These are phyloP conservation scores for Apophysomyces elegans DNA, from an alignment of 371 early-diverging fungal species.

Conservation along the genomic window DNA sequence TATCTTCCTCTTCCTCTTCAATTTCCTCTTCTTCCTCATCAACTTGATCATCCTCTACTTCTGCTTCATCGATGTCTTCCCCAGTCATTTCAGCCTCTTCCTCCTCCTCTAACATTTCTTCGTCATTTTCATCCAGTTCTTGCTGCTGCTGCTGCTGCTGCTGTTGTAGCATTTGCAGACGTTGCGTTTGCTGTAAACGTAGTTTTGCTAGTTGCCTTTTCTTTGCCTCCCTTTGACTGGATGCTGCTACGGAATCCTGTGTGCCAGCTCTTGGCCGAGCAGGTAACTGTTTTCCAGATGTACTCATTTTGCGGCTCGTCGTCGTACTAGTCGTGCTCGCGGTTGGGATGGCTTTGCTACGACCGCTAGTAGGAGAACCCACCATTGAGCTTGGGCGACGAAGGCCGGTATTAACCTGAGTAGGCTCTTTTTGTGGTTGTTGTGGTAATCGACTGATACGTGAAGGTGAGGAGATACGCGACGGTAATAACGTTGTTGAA, in stretches of 20 bases:
- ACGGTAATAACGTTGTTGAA: conserved; percentile 33
- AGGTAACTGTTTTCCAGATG: conserved; percentile 13
- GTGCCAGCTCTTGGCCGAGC: conserved; percentile 29
- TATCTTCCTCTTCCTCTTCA: background rate
- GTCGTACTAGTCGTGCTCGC: conserved; percentile 19
- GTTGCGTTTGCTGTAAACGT: conserved; percentile 24
- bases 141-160: conserved; percentile 28
- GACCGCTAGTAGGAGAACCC: conserved; percentile 16
- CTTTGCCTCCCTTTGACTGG: conserved; percentile 20
- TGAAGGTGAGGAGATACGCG: conserved; percentile 33
- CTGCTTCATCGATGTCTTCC: conserved; percentile 10
- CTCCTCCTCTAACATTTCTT: conserved; percentile 12
- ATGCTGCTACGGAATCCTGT: conserved; percentile 21
- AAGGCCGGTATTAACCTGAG: conserved; percentile 19
- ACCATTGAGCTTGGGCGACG: conserved; percentile 21
- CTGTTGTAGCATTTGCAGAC: conserved; percentile 21
- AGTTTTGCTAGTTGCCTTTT: conserved; percentile 26
- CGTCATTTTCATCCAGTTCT: conserved; percentile 8
- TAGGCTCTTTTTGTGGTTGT: conserved; percentile 18
- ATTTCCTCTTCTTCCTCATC: conserved; percentile 20
- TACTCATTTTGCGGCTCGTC: conserved; percentile 14
- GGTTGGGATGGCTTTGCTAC: conserved; percentile 20
- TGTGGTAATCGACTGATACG: conserved; percentile 25
- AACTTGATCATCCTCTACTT: conserved; percentile 11
- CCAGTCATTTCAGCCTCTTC: background rate